Conservation (phyloP, 345 rosid species). For the Eucalyptus tenuipes region DNA sequence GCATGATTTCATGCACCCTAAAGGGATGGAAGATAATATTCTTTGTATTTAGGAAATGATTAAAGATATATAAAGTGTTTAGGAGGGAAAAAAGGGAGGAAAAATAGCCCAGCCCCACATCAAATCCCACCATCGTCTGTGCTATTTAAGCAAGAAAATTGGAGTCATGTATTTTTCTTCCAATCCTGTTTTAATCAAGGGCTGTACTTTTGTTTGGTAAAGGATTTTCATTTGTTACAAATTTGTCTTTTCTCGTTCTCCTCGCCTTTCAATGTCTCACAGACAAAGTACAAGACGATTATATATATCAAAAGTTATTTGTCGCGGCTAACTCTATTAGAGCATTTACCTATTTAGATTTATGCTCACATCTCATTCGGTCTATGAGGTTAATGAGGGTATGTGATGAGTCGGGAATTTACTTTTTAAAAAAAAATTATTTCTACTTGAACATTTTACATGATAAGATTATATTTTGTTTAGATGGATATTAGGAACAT, state of each 20-base stretch:
- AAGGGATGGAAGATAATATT: background rate
- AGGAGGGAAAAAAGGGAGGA: background rate
- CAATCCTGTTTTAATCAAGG: background rate
- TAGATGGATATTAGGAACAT: background rate
- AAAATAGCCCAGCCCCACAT: background rate
- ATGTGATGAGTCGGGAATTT: background rate
- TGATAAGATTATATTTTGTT: background rate
- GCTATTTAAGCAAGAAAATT: background rate
- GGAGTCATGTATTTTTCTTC: background rate
- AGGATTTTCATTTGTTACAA: background rate
- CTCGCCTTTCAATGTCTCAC: background rate
- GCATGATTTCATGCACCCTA: background rate
- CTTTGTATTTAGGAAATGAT: background rate
- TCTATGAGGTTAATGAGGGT: background rate
- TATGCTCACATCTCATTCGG: background rate
- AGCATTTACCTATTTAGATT: background rate
- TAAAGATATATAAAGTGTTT: background rate
- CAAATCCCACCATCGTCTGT: background rate
- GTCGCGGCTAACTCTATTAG: background rate
- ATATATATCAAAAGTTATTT: background rate
- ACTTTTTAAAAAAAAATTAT: too few species aligned
- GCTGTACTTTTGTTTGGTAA: background rate
- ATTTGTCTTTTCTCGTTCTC: background rate
- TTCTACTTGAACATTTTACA: background rate
- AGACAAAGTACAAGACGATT: background rate